These are phyloP conservation scores for Fusarium oxysporum DNA, from an alignment of 2,329 filamentous ascomycete species.

Conservation along the genomic window DNA sequence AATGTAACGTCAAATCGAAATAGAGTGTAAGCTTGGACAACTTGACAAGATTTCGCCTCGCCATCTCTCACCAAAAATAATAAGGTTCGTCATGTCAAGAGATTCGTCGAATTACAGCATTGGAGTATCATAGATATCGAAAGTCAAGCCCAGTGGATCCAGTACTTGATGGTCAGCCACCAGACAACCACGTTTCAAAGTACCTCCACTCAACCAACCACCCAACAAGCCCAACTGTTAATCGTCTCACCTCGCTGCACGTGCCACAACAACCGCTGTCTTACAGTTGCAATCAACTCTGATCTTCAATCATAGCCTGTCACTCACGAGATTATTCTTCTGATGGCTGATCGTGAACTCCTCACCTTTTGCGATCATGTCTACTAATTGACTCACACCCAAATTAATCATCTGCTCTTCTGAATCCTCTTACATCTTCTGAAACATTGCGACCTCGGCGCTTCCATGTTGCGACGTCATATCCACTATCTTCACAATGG, in stretches of 20 bases:
- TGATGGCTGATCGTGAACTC: constrained; percentile 21
- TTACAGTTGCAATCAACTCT: constrained; percentile 29
- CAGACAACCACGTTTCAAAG: constrained; percentile 22
- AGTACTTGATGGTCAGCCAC: constrained; percentile 25
- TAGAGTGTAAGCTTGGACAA: not conserved
- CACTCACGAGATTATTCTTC: constrained; percentile 26
- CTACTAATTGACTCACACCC: constrained; percentile 10
- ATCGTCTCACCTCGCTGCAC: constrained; percentile 43
- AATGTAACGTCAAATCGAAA: not conserved
- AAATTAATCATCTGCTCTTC: not conserved
- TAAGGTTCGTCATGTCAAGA: not conserved
- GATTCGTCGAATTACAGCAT: constrained; percentile 3
- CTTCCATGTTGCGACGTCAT: constrained; percentile 46
- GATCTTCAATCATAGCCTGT: constrained; percentile 33
- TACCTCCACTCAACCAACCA: constrained; percentile 41
- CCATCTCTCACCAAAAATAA: not conserved
- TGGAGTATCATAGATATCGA: constrained; percentile 21
- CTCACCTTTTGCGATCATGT: constrained; percentile 32
- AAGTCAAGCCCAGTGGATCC: constrained; percentile 29
- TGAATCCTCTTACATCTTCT: not conserved
- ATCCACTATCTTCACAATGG: constrained; percentile 56
- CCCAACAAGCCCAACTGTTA: constrained; percentile 40
- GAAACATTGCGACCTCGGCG: constrained; percentile 9
- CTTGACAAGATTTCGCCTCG: not conserved
- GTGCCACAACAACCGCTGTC: constrained; percentile 40